Evolutionary conservation across 345 rosid species (phyloP).

Genomic region (Anastatica hierochuntica): DNA sequence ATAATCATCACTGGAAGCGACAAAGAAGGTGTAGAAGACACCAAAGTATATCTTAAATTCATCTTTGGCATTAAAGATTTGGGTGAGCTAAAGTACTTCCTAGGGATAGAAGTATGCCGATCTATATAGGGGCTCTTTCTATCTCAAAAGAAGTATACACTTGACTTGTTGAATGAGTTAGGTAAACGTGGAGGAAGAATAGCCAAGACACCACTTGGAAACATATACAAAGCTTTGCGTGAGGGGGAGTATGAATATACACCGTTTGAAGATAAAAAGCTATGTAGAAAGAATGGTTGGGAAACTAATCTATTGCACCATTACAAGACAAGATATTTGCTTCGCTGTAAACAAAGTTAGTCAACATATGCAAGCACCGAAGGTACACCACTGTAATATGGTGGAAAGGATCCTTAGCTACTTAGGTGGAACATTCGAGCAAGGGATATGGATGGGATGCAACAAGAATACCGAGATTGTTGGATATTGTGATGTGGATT

Average conservation of each 20-base stretch:
- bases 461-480: background rate
- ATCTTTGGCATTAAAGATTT: background rate
- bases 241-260: background rate
- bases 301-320: too few relatives aligned
- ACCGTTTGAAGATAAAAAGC: background rate
- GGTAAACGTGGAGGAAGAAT: background rate
- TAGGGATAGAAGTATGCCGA: background rate
- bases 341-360: background rate
- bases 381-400: background rate
- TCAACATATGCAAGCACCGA: background rate
- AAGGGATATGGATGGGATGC: background rate
- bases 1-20: background rate
- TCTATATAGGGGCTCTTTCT: background rate
- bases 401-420: background rate
- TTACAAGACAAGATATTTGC: too few relatives aligned
- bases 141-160: background rate
- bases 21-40: too few relatives aligned
- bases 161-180: background rate
- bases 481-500: background rate
- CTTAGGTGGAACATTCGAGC: background rate
- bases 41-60: background rate
- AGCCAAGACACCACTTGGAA: background rate
- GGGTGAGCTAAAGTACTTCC: background rate
- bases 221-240: background rate
- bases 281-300: background rate